These are phyloP conservation scores for Mycena haematopus DNA, from an alignment of 768 basidiomycete species.

Conservation along the genomic window DNA sequence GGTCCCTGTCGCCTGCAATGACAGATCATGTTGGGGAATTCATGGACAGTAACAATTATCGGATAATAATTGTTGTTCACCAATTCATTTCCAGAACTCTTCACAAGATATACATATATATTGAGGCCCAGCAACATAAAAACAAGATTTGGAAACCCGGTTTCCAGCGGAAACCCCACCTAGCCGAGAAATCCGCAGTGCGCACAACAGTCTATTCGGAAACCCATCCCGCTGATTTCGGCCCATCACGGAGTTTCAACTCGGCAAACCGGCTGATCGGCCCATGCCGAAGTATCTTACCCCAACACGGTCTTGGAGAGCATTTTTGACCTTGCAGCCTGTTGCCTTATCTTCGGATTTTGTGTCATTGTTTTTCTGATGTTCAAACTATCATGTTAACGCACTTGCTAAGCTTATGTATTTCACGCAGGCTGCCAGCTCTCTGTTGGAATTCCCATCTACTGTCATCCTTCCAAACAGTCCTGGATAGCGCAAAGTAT, in stretches of 20 bases:
- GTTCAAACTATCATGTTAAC: constrained; percentile 14
- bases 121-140: too few species aligned
- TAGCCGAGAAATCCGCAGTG: too few species aligned
- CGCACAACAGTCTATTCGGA: too few species aligned
- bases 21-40: not conserved
- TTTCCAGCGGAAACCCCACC: too few species aligned
- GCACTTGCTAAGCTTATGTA: constrained; percentile 6
- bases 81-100: not conserved
- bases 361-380: constrained; percentile 1
- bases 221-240: too few species aligned
- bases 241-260: too few species aligned
- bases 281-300: too few species aligned
- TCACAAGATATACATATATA: not conserved
- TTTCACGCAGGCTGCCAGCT: not conserved
- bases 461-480: constrained; percentile 1
- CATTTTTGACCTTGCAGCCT: constrained; percentile 3
- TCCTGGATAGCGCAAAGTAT: not conserved
- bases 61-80: not conserved
- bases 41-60: not conserved
- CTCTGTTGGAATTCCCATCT: not conserved
- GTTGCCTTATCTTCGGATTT: not conserved
- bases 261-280: too few species aligned
- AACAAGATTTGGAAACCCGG: too few species aligned
- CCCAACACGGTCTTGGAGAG: too few species aligned
- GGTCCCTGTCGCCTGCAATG: not conserved